Conservation (phyloP, 495 filamentous ascomycete genomes). For the Sordaria brevicollis region DNA sequence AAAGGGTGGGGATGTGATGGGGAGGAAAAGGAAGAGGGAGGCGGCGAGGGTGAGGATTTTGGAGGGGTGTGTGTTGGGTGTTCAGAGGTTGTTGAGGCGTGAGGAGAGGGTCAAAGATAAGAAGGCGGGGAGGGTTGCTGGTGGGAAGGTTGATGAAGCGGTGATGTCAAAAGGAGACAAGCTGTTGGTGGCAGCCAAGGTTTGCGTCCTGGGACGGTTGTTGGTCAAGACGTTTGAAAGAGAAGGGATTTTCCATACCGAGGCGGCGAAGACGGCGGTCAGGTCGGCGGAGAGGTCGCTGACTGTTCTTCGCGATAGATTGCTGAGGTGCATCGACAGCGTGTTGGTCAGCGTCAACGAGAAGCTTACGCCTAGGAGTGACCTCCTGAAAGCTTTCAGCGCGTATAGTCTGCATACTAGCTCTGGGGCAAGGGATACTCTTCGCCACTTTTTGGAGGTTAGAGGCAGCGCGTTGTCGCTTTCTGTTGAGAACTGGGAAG, state of each 20-base stretch:
- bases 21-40: constrained; percentile 10
- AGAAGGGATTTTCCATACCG: constrained; percentile 17
- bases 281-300: constrained; percentile 53
- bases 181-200: constrained; percentile 62
- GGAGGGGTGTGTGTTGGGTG: constrained; percentile 26
- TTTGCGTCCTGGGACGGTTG: constrained; percentile 60
- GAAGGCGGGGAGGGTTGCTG: constrained; percentile 3
- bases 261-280: constrained; percentile 39
- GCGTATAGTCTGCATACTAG: constrained; percentile 79
- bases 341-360: constrained; percentile 39
- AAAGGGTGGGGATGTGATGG: constrained; percentile 4
- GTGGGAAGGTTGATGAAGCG: constrained; percentile 11
- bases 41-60: constrained; percentile 32
- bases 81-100: constrained; percentile 27
- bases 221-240: constrained; percentile 36
- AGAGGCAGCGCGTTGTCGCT: constrained; percentile 55
- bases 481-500: constrained; percentile 37
- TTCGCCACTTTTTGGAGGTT: constrained; percentile 71
- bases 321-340: constrained; percentile 58
- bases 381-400: constrained; percentile 58
- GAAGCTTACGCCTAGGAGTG: constrained; percentile 28
- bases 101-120: constrained; percentile 32
- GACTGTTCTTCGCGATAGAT: constrained; percentile 41
- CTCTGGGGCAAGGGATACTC: constrained; percentile 67
- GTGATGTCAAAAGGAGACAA: constrained; percentile 27